Evolutionary conservation across 2,329 filamentous ascomycete species (phyloP), one percentile per base, ranked within the genome.

Genomic region (Sporothrix curviconia): DNA sequence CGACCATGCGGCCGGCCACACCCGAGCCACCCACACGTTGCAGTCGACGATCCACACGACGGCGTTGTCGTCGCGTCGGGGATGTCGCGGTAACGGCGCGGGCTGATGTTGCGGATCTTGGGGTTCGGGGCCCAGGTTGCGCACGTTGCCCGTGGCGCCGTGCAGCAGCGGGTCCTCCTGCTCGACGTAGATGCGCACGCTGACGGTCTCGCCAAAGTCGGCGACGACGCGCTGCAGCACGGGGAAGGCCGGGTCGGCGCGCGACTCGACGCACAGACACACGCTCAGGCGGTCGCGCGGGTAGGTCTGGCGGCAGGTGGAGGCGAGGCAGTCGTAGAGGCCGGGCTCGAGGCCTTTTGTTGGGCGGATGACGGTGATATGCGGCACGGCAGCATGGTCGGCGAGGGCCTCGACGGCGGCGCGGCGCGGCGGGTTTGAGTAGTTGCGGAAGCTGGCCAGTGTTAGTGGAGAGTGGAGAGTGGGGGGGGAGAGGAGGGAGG

Each of bases 21-120:
- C 88, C 88, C 43, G 77, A 6, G 84, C 84, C 36, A 96, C 80
- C 94, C 95, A 99, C 53, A 99, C 85, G 67, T 99, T 99, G 75
- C 92, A 96, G 72, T 99, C 94, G 19, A 95, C 81, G 52, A 96
- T 86, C 94, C 94, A 99, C 22, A 99, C 79, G 25, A 97, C 80
- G 67, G 96, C 90, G 67, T 96, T 91, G 1, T 89, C 87, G 67
- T 96, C 91, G 1, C 89, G n/a, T n/a, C 87, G 62, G 86, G 86
- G 1, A 91, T 90, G 68, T 97, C 92, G 28, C 91, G 78, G 68
- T 96, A 99, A 2, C 90, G 92, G n/a, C n/a, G n/a, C 43, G 90
- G 83, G 69, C 92, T 96, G 78, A 97, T 90, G 70, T 99, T 99
- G 52, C 94, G 81, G 65, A 99, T 95, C 76, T 99, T 99, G n/a